Evolutionary conservation across 352 stramenopile species (phyloP).

Genomic region (Globisporangium sylvaticum): DNA sequence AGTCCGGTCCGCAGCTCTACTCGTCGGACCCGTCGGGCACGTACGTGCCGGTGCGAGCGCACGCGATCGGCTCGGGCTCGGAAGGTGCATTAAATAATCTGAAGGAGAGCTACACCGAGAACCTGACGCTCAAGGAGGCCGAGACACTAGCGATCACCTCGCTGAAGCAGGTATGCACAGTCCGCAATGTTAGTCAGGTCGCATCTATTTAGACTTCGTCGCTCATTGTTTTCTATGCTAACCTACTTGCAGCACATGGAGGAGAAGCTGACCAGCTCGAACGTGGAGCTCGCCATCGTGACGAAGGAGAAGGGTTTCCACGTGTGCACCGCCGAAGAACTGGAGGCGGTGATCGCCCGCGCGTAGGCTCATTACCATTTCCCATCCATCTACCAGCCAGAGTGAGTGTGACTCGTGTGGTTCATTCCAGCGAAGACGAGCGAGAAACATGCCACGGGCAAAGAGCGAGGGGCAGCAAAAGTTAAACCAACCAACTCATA

Average conservation of each 20-base stretch:
- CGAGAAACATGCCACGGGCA: neutral
- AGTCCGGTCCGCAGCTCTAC: constrained; percentile 92
- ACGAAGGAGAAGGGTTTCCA: constrained; percentile 95
- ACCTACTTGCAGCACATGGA: constrained; percentile 92
- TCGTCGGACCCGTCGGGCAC: constrained; percentile 98
- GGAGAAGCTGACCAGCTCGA: constrained; percentile 98
- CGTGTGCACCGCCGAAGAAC: constrained; percentile 90
- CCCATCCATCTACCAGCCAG: neutral
- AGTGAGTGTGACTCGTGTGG: no score
- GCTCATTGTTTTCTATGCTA: neutral
- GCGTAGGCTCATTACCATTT: constrained; percentile 33
- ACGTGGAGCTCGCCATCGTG: constrained; percentile 97
- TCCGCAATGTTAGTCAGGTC: neutral
- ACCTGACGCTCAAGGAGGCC: constrained; percentile 95
- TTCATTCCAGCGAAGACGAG: neutral
- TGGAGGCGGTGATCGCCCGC: constrained; percentile 89
- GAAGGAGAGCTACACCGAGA: constrained; percentile 96
- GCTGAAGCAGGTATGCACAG: constrained; percentile 88
- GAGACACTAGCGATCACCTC: constrained; percentile 95
- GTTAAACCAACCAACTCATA: neutral
- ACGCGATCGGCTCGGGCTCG: constrained; percentile 97
- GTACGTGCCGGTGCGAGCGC: constrained; percentile 98
- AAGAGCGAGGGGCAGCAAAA: neutral
- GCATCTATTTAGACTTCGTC: neutral
- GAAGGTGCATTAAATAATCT: constrained; percentile 98